Conservation (phyloP, 371 early-diverging fungal genomes). For the Haplosporangium sp. region DNA sequence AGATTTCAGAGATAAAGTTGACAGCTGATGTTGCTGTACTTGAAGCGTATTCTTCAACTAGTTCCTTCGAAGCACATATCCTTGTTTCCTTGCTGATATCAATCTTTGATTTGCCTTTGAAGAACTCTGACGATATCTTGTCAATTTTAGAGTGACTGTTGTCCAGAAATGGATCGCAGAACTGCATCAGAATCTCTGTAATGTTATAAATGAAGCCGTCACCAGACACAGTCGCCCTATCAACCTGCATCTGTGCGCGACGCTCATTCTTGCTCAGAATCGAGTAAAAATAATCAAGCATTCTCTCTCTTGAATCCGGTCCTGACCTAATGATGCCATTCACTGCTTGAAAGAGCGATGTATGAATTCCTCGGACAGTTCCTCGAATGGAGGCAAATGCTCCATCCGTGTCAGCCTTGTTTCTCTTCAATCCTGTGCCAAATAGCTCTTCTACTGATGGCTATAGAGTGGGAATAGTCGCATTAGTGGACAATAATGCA, state of each 20-base stretch:
- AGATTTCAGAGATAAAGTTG: conserved; percentile 92
- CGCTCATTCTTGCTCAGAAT: conserved; percentile 76
- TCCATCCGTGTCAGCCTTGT: conserved; percentile 66
- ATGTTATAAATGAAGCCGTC: conserved; percentile 93
- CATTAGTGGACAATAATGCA: no score
- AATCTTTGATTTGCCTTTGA: conserved; percentile 58
- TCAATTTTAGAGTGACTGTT: conserved; percentile 73
- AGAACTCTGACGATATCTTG: conserved; percentile 34
- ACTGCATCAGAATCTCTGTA: conserved; percentile 69
- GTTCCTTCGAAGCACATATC: conserved; percentile 80
- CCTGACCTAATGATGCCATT: conserved; percentile 81
- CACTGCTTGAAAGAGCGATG: conserved; percentile 71
- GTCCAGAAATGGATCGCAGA: conserved; percentile 91
- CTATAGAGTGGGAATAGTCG: conserved; percentile 38
- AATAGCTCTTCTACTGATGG: conserved; percentile 77
- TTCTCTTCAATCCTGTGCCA: conserved; percentile 64
- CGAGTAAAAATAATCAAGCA: conserved; percentile 75
- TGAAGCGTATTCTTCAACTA: conserved; percentile 68
- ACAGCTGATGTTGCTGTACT: conserved; percentile 33
- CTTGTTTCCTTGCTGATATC: conserved; percentile 82
- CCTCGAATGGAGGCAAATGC: conserved; percentile 77
- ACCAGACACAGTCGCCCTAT: conserved; percentile 78
- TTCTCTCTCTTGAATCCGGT: conserved; percentile 65
- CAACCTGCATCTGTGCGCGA: conserved; percentile 88
- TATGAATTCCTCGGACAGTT: conserved; percentile 70